Conservation (phyloP, 805 yeast species). For the Saccharomycopsis guyanensis region DNA sequence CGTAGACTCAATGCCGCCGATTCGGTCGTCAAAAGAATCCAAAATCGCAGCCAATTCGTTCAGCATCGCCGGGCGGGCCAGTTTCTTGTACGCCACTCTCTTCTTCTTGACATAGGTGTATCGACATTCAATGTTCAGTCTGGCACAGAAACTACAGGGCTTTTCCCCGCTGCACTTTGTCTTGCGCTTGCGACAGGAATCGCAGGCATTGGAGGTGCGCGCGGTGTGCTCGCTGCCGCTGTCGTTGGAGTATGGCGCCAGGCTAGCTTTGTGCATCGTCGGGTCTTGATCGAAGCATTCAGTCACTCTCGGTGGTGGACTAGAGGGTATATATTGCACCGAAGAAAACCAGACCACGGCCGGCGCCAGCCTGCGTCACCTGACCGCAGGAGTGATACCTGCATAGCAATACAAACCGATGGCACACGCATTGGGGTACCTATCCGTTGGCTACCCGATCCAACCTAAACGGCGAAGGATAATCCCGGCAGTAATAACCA, state of each 20-base stretch:
- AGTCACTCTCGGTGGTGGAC: no score
- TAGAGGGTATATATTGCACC: no score
- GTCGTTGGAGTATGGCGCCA: constrained; percentile 1
- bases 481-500: no score
- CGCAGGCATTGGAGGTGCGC: constrained; percentile 16
- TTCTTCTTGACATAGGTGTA: constrained; percentile 19
- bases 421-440: no score
- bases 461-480: no score
- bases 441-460: no score
- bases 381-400: no score
- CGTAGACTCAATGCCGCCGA: background rate
- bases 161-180: constrained; percentile 16
- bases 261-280: no score
- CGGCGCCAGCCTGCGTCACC: no score
- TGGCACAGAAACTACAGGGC: constrained; percentile 16
- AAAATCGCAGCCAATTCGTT: constrained; percentile 5
- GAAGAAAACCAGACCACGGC: no score
- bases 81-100: constrained; percentile 10
- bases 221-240: background rate
- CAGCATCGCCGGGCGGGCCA: background rate
- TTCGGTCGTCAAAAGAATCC: background rate
- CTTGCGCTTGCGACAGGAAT: constrained; percentile 19
- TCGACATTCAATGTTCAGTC: constrained; percentile 12
- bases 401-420: no score
- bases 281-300: no score